Evolutionary conservation across 2,329 filamentous ascomycete species (phyloP).

Genomic region (Chrysoporthe austroafricana): DNA sequence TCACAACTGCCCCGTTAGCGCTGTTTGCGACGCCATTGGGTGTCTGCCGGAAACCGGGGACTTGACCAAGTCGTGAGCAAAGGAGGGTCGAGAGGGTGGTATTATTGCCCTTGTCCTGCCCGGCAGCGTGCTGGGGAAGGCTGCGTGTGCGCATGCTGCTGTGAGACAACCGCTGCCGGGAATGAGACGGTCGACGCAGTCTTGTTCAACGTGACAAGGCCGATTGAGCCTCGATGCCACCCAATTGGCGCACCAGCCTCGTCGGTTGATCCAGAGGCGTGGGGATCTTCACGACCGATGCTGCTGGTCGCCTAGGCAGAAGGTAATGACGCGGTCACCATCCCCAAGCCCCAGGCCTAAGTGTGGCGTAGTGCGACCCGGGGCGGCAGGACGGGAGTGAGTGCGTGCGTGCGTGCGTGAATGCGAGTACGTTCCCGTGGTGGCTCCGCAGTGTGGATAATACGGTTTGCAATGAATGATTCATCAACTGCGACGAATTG

Average conservation of each 20-base stretch:
- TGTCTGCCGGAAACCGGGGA: not conserved
- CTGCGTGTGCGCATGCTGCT: not conserved
- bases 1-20: constrained; percentile 21
- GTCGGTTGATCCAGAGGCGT: not conserved
- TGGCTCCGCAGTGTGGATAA: not conserved
- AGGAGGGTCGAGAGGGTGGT: not conserved
- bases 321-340: constrained; percentile 13
- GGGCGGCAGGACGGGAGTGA: not conserved
- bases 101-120: not conserved
- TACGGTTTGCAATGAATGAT: constrained; percentile 12
- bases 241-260: not conserved
- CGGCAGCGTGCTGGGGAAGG: not conserved
- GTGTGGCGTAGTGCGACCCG: not conserved
- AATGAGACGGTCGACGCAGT: not conserved
- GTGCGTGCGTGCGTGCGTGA: not conserved
- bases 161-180: not conserved
- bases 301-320: constrained; percentile 19
- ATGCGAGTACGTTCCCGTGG: not conserved
- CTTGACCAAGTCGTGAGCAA: not conserved
- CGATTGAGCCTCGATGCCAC: not conserved
- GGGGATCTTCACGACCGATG: not conserved
- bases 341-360: not conserved
- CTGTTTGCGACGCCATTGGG: constrained; percentile 26
- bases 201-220: not conserved
- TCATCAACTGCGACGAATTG: constrained; percentile 14